phyloP scores from a whole-genome alignment of 2,329 filamentous ascomycete species.

The Penicillium sp. region DNA sequence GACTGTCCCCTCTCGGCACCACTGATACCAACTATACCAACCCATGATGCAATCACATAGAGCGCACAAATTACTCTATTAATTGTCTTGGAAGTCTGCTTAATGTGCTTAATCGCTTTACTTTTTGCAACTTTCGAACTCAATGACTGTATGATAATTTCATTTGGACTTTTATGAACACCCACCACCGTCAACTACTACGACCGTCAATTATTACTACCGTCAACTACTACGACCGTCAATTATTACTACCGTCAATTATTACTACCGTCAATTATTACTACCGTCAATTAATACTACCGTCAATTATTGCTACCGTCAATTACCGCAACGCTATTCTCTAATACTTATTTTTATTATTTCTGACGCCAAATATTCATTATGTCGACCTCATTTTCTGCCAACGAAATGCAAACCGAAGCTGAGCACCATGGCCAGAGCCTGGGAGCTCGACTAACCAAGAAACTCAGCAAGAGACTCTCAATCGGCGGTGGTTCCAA shows the following conservation, averaged over 20 bases:
- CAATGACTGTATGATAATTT: constrained; percentile 22
- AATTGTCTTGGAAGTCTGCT: constrained; percentile 8
- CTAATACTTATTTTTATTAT: constrained; percentile 4
- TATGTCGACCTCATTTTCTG: constrained; percentile 22
- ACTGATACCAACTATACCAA: constrained; percentile 9
- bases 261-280: not conserved
- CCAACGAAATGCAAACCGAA: constrained; percentile 12
- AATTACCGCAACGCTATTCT: not conserved
- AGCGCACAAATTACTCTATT: constrained; percentile 9
- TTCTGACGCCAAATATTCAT: not conserved
- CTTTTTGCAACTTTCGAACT: constrained; percentile 12
- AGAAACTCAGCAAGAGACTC: constrained; percentile 20
- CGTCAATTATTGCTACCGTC: not conserved
- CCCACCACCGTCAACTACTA: not conserved
- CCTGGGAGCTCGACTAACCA: constrained; percentile 17
- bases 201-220: not conserved
- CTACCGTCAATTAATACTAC: not conserved
- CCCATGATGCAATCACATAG: constrained; percentile 25
- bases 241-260: not conserved
- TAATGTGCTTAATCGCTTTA: not conserved
- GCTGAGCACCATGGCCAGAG: constrained; percentile 14
- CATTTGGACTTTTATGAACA: constrained; percentile 7
- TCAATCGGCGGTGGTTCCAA: constrained; percentile 14
- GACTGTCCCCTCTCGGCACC: constrained; percentile 1
- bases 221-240: not conserved